Conservation (phyloP, 2,329 filamentous ascomycete species). For the Paecilomyces fulvus region DNA sequence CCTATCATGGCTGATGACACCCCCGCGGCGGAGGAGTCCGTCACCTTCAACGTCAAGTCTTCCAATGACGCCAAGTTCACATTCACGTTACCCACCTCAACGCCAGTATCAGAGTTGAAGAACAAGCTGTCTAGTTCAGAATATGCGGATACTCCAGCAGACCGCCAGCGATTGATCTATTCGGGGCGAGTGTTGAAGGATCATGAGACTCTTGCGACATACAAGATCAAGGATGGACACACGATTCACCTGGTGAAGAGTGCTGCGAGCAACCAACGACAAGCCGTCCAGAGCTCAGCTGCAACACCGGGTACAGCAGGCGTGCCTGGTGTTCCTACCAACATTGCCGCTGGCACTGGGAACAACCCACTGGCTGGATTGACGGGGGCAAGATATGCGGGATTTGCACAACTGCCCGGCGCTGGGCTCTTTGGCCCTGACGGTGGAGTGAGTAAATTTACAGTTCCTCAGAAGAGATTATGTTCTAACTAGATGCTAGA, state of each 20-base stretch:
- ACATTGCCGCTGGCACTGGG: constrained; percentile 46
- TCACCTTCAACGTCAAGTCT: constrained; percentile 98
- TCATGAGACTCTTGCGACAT: constrained; percentile 69
- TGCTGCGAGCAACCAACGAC: constrained; percentile 72
- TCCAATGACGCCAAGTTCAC: constrained; percentile 80
- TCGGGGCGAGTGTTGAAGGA: constrained; percentile 96
- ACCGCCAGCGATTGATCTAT: constrained; percentile 93
- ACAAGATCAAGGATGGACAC: constrained; percentile 94
- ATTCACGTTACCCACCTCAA: constrained; percentile 68
- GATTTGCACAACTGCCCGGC: constrained; percentile 79
- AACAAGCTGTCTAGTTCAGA: constrained; percentile 72
- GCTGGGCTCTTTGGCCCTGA: constrained; percentile 88
- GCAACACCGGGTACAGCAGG: constrained; percentile 23
- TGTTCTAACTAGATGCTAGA: constrained; percentile 44
- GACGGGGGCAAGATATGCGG: constrained; percentile 88
- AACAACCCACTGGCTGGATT: constrained; percentile 86
- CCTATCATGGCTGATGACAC: constrained; percentile 35
- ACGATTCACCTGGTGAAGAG: constrained; percentile 96
- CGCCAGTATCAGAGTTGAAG: constrained; percentile 80
- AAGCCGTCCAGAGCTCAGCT: constrained; percentile 41
- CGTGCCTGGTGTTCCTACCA: constrained; percentile 37
- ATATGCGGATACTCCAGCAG: constrained; percentile 76
- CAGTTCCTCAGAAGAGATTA: not conserved
- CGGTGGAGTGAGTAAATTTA: constrained; percentile 64
- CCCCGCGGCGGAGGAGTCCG: constrained; percentile 53